Evolutionary conservation across 768 basidiomycete species (phyloP).

Genomic region (Termitomyces sp.): DNA sequence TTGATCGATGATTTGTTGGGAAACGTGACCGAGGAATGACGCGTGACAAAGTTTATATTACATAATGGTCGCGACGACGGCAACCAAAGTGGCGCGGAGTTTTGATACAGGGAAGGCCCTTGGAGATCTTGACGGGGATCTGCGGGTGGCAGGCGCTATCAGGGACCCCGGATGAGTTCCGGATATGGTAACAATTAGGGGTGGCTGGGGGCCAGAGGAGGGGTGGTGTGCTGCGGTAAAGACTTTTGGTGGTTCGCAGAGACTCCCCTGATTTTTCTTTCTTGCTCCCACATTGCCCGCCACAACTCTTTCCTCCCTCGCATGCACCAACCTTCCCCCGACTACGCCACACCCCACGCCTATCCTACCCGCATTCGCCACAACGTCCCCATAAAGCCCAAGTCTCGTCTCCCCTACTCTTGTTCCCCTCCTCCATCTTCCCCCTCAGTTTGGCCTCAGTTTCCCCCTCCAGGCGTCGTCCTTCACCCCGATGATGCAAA

Average conservation of each 20-base stretch:
- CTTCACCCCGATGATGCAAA: slow-evolving; percentile 71
- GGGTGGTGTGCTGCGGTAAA: slow-evolving; percentile 13
- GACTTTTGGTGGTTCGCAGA: slow-evolving; percentile 4
- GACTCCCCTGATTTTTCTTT: slow-evolving; percentile 19
- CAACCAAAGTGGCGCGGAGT: too few species aligned
- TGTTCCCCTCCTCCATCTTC: slow-evolving; percentile 12
- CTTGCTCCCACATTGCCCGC: slow-evolving; percentile 18
- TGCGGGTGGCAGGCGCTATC: slow-evolving; percentile 10
- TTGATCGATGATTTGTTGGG: too few species aligned
- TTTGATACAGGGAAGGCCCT: background rate
- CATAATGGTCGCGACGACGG: background rate
- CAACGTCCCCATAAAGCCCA: slow-evolving; percentile 46
- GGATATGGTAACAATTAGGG: slow-evolving; percentile 4
- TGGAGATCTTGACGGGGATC: slow-evolving; percentile 10
- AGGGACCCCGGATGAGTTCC: slow-evolving; percentile 17
- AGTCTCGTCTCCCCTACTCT: slow-evolving; percentile 41
- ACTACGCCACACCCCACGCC: slow-evolving; percentile 21
- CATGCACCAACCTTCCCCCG: slow-evolving; percentile 7
- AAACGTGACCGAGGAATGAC: slow-evolving; percentile 2
- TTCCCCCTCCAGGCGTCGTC: slow-evolving; percentile 59
- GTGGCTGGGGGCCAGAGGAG: slow-evolving; percentile 6
- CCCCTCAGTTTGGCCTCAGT: slow-evolving; percentile 27
- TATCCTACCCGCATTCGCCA: slow-evolving; percentile 54
- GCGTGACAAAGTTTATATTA: background rate
- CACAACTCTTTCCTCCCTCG: background rate